These are phyloP conservation scores for Xylariales sp. DNA, from an alignment of 2,329 filamentous ascomycete genomes.

Conservation along the genomic window DNA sequence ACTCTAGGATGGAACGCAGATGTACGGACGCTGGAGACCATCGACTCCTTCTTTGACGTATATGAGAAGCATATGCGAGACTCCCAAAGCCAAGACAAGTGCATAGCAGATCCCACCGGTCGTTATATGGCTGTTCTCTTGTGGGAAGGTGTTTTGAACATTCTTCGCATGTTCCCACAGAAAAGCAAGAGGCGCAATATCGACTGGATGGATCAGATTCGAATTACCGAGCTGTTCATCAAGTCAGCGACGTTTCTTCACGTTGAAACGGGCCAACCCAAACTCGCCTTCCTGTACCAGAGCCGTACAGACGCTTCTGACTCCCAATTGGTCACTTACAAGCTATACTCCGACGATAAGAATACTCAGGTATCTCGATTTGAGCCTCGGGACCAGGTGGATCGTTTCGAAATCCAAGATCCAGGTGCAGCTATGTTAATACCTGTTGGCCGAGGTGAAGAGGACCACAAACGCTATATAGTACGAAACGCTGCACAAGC, in stretches of 20 bases:
- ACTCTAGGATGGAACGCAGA: constrained; percentile 75
- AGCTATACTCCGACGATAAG: constrained; percentile 54
- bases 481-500: constrained; percentile 49
- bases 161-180: constrained; percentile 45
- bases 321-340: constrained; percentile 54
- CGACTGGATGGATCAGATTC: constrained; percentile 48
- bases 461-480: constrained; percentile 56
- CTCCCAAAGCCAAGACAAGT: constrained; percentile 76
- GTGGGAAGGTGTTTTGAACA: constrained; percentile 56
- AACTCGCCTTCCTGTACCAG: constrained; percentile 56
- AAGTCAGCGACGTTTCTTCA: constrained; percentile 54
- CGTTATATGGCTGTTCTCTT: constrained; percentile 53
- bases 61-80: constrained; percentile 64
- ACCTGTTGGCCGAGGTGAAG: constrained; percentile 51
- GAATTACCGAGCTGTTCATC: constrained; percentile 56
- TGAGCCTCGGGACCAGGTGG: constrained; percentile 49
- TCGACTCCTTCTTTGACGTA: constrained; percentile 47
- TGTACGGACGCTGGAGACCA: constrained; percentile 44
- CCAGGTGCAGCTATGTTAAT: constrained; percentile 57
- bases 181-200: constrained; percentile 41
- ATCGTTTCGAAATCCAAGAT: constrained; percentile 50
- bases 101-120: constrained; percentile 76
- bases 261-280: constrained; percentile 53
- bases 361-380: constrained; percentile 50
- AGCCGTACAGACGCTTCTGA: constrained; percentile 46